phyloP scores from a whole-genome alignment of 2,329 filamentous ascomycete species.

The Pseudogymnoascus sp. region DNA sequence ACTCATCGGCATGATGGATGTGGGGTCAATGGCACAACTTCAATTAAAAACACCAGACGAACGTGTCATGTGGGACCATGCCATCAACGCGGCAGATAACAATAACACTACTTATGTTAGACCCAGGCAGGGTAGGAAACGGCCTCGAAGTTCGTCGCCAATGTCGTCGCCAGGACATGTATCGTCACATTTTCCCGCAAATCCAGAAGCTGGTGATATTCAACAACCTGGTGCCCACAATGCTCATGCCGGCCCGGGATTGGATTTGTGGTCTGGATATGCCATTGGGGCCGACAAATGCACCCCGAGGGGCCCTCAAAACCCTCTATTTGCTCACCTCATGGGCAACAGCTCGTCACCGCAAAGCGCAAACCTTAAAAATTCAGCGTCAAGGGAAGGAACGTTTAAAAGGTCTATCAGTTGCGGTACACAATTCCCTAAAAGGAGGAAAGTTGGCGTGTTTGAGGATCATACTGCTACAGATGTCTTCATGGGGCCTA shows the following conservation, averaged over 20 bases:
- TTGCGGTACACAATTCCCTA: conserved; percentile 63
- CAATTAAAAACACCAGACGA: conserved; percentile 49
- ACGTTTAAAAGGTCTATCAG: conserved; percentile 57
- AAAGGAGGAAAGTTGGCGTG: conserved; percentile 53
- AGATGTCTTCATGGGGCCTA: conserved; percentile 27
- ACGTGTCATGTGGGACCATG: conserved; percentile 50
- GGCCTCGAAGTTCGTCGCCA: conserved; percentile 67
- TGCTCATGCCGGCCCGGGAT: conserved; percentile 61
- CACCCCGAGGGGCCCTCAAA: conserved; percentile 27
- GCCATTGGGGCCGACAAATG: conserved; percentile 37
- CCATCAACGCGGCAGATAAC: conserved; percentile 33
- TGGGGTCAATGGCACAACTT: conserved; percentile 37
- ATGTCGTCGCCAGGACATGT: conserved; percentile 48
- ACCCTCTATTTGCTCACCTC: conserved; percentile 53
- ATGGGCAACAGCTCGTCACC: conserved; percentile 61
- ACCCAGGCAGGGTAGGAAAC: conserved; percentile 43
- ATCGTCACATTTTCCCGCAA: conserved; percentile 27
- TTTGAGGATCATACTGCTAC: conserved; percentile 27
- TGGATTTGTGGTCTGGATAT: conserved; percentile 72
- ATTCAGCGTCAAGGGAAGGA: conserved; percentile 34
- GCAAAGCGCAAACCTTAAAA: conserved; percentile 41
- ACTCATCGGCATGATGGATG: conserved; percentile 37
- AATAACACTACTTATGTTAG: conserved; percentile 40
- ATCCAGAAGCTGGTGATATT: conserved; percentile 40
- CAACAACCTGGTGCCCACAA: conserved; percentile 50